Conservation (phyloP, 1,284 basidiomycete species). For the Inonotus obliquus region DNA sequence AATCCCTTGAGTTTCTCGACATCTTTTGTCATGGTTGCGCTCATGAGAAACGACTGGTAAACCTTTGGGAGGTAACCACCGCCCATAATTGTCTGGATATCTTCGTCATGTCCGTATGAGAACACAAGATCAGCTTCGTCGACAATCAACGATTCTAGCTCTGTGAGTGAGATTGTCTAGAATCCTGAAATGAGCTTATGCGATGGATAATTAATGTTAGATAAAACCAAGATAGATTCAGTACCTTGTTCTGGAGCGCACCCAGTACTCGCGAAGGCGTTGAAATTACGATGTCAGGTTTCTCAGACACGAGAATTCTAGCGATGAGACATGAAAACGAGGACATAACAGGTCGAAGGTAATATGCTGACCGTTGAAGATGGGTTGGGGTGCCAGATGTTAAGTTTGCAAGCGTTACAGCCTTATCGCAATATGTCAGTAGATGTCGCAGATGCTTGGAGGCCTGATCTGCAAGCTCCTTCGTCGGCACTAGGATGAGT, state of each 20-base stretch:
- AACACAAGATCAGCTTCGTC: slow-evolving; percentile 98
- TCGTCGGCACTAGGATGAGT: slow-evolving; percentile 89
- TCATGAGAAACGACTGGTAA: slow-evolving; percentile 95
- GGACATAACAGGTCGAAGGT: not conserved
- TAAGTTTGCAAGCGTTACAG: slow-evolving; percentile 76
- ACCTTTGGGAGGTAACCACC: slow-evolving; percentile 80
- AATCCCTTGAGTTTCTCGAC: slow-evolving; percentile 89
- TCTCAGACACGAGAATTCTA: slow-evolving; percentile 80
- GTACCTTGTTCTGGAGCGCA: slow-evolving; percentile 76
- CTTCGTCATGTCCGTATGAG: slow-evolving; percentile 95
- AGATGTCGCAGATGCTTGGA: slow-evolving; percentile 65
- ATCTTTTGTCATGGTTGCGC: slow-evolving; percentile 96
- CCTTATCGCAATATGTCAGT: slow-evolving; percentile 72
- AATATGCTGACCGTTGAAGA: slow-evolving; percentile 66
- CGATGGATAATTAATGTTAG: not conserved
- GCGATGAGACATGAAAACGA: not conserved
- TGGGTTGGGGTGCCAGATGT: slow-evolving; percentile 70
- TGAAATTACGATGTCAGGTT: slow-evolving; percentile 88
- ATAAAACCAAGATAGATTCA: not conserved
- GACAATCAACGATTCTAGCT: slow-evolving; percentile 86
- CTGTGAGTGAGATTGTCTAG: slow-evolving; percentile 54
- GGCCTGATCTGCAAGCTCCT: slow-evolving; percentile 92
- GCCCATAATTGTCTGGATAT: slow-evolving; percentile 80
- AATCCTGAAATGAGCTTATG: not conserved
- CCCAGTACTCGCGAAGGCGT: slow-evolving; percentile 85